Conservation (phyloP, 345 rosid genomes). For the Alliaria petiolata region DNA sequence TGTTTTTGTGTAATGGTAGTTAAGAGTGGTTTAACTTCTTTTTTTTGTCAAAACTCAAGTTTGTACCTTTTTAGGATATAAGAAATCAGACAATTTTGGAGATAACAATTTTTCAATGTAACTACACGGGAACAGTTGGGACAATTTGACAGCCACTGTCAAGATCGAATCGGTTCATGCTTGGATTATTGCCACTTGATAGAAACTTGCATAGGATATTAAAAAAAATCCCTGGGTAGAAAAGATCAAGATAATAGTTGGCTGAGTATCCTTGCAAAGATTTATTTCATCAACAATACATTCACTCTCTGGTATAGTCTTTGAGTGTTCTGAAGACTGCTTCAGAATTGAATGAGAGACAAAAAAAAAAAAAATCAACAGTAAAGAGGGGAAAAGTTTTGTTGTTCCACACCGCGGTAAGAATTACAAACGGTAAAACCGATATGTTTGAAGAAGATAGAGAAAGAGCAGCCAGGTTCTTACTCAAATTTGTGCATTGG, state of each 20-base stretch:
- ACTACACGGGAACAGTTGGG: not conserved
- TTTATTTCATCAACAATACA: slow-evolving; percentile 17
- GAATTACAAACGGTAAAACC: slow-evolving; percentile 8
- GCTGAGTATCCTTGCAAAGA: slow-evolving; percentile 5
- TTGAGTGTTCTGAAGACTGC: slow-evolving; percentile 4
- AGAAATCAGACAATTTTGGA: slow-evolving; percentile 15
- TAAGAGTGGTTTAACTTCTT: not conserved
- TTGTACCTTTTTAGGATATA: slow-evolving; percentile 6
- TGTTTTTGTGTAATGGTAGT: slow-evolving; percentile 12
- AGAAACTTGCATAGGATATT: not conserved
- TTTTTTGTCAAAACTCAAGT: not conserved
- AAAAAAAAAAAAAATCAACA: not conserved
- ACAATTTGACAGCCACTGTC: not conserved
- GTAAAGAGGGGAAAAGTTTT: not conserved
- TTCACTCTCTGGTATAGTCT: not conserved
- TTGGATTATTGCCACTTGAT: not conserved
- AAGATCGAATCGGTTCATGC: not conserved
- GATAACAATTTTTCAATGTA: slow-evolving; percentile 2
- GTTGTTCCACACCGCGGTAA: not conserved
- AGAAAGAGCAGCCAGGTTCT: not conserved
- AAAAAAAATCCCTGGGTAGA: not conserved
- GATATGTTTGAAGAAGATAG: slow-evolving; percentile 15
- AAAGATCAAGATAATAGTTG: not conserved
- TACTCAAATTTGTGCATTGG: slow-evolving; percentile 12
- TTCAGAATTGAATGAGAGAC: not conserved